Conservation (phyloP, 164 flowering plant genomes). For the Chloranthus sessilifolius region DNA sequence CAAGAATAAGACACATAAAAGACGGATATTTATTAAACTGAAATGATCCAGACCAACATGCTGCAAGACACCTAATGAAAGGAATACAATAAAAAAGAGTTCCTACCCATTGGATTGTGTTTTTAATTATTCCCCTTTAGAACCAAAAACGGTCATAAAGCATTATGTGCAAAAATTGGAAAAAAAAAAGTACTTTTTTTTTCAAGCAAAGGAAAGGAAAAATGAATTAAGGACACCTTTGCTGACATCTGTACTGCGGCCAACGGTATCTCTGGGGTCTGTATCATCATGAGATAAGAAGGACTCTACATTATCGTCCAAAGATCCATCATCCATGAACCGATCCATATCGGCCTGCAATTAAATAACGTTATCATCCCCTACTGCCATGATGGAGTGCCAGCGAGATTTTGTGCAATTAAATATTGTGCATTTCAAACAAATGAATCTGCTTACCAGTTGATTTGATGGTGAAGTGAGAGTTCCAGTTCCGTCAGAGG, state of each 20-base stretch:
- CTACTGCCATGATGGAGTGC: conserved; percentile 58
- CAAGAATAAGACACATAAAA: too few relatives aligned
- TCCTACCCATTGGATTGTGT: too few relatives aligned
- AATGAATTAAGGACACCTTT: conserved; percentile 40
- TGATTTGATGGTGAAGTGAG: conserved; percentile 91
- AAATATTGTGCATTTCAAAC: background rate
- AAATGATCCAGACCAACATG: too few relatives aligned
- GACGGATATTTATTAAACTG: too few relatives aligned
- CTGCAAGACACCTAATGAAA: too few relatives aligned
- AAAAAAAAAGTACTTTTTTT: too few relatives aligned
- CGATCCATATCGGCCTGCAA: conserved; percentile 90
- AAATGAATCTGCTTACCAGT: conserved; percentile 46
- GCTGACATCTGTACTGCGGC: conserved; percentile 79
- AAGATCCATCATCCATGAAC: conserved; percentile 83
- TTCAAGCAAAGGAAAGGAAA: too few relatives aligned
- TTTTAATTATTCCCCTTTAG: too few relatives aligned
- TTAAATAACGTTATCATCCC: conserved; percentile 86
- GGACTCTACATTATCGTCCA: conserved; percentile 95
- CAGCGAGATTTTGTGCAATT: conserved; percentile 26
- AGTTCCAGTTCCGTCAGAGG: conserved; percentile 69
- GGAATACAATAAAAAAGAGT: too few relatives aligned
- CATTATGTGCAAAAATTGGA: too few relatives aligned
- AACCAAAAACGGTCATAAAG: too few relatives aligned
- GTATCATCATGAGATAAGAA: conserved; percentile 88
- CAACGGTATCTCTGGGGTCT: conserved; percentile 76